phyloP scores from a whole-genome alignment of 495 filamentous ascomycete species.

The Tuber calosporum region DNA sequence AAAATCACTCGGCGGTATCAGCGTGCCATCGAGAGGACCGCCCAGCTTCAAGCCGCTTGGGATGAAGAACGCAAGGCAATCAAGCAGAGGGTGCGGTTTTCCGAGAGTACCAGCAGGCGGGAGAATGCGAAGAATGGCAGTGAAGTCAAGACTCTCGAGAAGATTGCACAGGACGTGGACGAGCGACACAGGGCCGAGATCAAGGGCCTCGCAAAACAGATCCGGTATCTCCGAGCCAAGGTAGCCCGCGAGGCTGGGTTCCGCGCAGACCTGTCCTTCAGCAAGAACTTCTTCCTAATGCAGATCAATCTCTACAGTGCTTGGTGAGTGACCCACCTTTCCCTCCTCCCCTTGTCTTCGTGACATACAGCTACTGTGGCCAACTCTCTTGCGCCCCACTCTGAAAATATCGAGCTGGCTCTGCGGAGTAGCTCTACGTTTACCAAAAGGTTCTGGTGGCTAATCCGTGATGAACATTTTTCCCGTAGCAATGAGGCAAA shows the following conservation, averaged over 20 bases:
- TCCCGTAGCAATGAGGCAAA: slow-evolving; percentile 77
- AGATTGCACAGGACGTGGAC: slow-evolving; percentile 45
- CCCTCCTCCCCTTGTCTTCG: slow-evolving; percentile 19
- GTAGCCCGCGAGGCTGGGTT: slow-evolving; percentile 72
- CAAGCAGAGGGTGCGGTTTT: slow-evolving; percentile 46
- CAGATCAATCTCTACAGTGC: slow-evolving; percentile 71
- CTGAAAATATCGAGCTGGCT: background rate
- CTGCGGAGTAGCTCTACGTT: slow-evolving; percentile 14
- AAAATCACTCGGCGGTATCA: slow-evolving; percentile 52
- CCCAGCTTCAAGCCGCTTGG: slow-evolving; percentile 46
- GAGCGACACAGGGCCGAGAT: slow-evolving; percentile 71
- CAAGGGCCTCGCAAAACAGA: slow-evolving; percentile 74
- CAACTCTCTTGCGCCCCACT: background rate
- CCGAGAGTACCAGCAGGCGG: slow-evolving; percentile 40
- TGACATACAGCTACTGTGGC: background rate
- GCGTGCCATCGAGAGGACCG: slow-evolving; percentile 50
- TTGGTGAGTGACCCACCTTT: slow-evolving; percentile 60
- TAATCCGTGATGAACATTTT: slow-evolving; percentile 7
- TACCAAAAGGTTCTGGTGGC: slow-evolving; percentile 35
- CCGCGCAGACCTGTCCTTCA: slow-evolving; percentile 66
- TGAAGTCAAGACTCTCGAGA: slow-evolving; percentile 49
- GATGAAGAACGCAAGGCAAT: slow-evolving; percentile 48
- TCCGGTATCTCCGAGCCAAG: slow-evolving; percentile 75
- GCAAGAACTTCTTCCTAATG: slow-evolving; percentile 69
- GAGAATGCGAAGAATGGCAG: slow-evolving; percentile 42